phyloP scores from a whole-genome alignment of 2,329 filamentous ascomycete genomes.

The Davidsoniella virescens region DNA sequence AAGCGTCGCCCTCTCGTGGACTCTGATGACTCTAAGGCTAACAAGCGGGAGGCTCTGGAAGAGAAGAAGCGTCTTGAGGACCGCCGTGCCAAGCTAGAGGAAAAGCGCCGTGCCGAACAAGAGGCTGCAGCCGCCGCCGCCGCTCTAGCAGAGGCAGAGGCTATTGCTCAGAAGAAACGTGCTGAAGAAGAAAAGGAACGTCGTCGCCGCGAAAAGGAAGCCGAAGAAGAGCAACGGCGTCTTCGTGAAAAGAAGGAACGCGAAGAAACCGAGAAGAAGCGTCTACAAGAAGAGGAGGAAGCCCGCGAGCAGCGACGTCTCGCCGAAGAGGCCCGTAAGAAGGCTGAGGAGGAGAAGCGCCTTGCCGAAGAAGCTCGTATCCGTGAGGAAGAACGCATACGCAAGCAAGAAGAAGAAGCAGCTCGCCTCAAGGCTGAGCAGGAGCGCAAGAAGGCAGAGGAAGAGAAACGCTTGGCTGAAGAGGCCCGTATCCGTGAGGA shows the following conservation, averaged over 20 bases:
- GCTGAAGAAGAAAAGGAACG: slow-evolving; percentile 20
- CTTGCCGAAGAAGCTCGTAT: slow-evolving; percentile 18
- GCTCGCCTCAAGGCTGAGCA: slow-evolving; percentile 23
- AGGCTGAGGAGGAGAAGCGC: slow-evolving; percentile 18
- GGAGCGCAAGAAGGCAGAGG: slow-evolving; percentile 24
- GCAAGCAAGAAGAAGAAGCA: slow-evolving; percentile 21
- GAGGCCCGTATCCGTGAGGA: slow-evolving; percentile 16
- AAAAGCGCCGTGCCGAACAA: slow-evolving; percentile 13
- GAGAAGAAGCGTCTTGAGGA: slow-evolving; percentile 20
- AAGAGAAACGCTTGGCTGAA: slow-evolving; percentile 17
- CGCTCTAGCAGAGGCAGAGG: slow-evolving; percentile 8
- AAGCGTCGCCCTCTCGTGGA: slow-evolving; percentile 20
- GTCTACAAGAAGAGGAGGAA: slow-evolving; percentile 10
- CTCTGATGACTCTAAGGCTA: slow-evolving; percentile 23
- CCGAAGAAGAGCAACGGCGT: slow-evolving; percentile 12
- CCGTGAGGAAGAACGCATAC: slow-evolving; percentile 21
- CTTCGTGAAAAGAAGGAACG: slow-evolving; percentile 15
- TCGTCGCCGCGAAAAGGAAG: slow-evolving; percentile 20
- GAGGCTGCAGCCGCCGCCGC: slow-evolving; percentile 3
- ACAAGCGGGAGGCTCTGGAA: slow-evolving; percentile 20
- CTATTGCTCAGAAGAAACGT: slow-evolving; percentile 14
- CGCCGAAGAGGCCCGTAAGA: slow-evolving; percentile 17
- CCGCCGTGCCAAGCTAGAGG: slow-evolving; percentile 11
- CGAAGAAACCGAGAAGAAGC: slow-evolving; percentile 21
- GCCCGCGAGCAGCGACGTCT: slow-evolving; percentile 3